phyloP scores from a whole-genome alignment of 2,329 filamentous ascomycete genomes.

The Phyllosticta citribraziliensis region DNA sequence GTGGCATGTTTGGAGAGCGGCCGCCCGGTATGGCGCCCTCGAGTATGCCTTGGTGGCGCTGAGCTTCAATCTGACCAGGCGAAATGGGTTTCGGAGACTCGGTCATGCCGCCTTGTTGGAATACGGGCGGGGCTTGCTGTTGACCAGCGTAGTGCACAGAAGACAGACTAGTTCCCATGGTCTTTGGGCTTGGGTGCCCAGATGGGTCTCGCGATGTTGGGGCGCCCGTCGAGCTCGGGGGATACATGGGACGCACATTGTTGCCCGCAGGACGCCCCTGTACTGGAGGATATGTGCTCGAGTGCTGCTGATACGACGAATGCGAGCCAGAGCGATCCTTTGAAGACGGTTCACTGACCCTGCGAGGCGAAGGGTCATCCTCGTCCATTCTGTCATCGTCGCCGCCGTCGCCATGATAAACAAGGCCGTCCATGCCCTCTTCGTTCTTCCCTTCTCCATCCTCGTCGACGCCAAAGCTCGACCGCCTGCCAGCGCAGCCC shows the following conservation, averaged over 20 bases:
- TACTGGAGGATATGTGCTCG: slow-evolving; percentile 69
- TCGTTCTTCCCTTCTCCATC: slow-evolving; percentile 46
- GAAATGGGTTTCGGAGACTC: slow-evolving; percentile 82
- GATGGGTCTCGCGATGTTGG: slow-evolving; percentile 26
- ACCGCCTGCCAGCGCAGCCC: slow-evolving; percentile 82
- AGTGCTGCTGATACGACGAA: slow-evolving; percentile 54
- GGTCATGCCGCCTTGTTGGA: slow-evolving; percentile 62
- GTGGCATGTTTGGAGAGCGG: slow-evolving; percentile 55
- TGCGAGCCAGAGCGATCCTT: slow-evolving; percentile 48
- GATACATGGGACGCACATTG: slow-evolving; percentile 23
- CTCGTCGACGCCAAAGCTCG: slow-evolving; percentile 75
- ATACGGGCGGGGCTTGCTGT: slow-evolving; percentile 44
- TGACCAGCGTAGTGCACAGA: slow-evolving; percentile 25
- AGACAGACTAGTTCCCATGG: slow-evolving; percentile 26
- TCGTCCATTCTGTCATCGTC: slow-evolving; percentile 51
- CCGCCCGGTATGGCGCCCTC: slow-evolving; percentile 42
- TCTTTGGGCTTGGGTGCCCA: slow-evolving; percentile 29
- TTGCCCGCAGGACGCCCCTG: slow-evolving; percentile 30
- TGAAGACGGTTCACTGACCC: slow-evolving; percentile 64
- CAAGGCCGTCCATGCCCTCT: slow-evolving; percentile 54
- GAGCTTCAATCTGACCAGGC: slow-evolving; percentile 46
- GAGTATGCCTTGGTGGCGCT: slow-evolving; percentile 44
- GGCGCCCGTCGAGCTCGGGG: slow-evolving; percentile 20
- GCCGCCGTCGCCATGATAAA: slow-evolving; percentile 44
- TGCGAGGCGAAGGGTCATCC: slow-evolving; percentile 41